Evolutionary conservation across 2,329 filamentous ascomycete species (phyloP).

Genomic region (Epichloe bromicola): DNA sequence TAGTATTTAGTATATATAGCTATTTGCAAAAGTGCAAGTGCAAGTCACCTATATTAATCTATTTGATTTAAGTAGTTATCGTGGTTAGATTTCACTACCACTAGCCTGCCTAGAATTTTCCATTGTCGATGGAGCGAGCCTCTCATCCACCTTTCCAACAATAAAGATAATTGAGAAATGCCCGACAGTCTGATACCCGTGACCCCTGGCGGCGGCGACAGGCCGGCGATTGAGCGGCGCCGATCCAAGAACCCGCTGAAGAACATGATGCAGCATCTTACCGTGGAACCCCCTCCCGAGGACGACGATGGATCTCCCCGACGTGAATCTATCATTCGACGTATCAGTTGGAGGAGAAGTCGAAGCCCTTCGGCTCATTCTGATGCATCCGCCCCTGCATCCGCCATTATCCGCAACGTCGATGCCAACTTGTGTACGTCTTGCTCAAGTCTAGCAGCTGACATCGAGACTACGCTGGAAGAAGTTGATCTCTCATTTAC

Average conservation of each 20-base stretch:
- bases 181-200: constrained; percentile 16
- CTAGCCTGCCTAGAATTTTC: neutral
- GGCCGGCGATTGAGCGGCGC: constrained; percentile 16
- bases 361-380: constrained; percentile 23
- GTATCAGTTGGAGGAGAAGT: constrained; percentile 23
- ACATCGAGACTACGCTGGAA: constrained; percentile 20
- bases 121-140: neutral
- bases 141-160: neutral
- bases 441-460: constrained; percentile 20
- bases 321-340: constrained; percentile 21
- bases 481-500: constrained; percentile 19
- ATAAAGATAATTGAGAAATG: constrained; percentile 8
- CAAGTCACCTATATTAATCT: no score
- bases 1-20: no score
- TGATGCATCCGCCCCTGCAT: constrained; percentile 11
- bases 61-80: no score
- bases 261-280: constrained; percentile 26
- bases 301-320: constrained; percentile 15
- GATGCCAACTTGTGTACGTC: constrained; percentile 19
- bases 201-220: constrained; percentile 12
- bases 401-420: constrained; percentile 12
- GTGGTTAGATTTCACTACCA: no score
- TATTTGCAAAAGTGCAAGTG: no score
- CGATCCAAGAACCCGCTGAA: constrained; percentile 22
- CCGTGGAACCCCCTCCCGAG: constrained; percentile 19